Base-by-base conservation (phyloP, 495 filamentous ascomycete genomes). In the Aspergillus steynii region DNA sequence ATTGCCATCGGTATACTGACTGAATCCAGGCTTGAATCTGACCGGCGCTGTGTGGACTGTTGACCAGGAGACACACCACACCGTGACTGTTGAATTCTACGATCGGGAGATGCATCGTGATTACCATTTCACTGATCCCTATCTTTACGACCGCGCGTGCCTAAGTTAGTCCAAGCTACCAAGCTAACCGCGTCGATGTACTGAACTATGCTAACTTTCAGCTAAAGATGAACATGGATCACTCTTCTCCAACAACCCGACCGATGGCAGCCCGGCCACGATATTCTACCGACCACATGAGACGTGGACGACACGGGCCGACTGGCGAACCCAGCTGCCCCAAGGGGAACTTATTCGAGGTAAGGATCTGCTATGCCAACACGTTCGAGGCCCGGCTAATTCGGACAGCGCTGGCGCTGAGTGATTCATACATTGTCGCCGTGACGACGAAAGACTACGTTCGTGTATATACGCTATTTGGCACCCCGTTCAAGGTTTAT, bases 221-320 rank as follows among this genome's bases (percentile, higher is more conserved):
- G 4, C 25, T 7, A n/a, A 54, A 84, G 82, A 92, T 69, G 92
- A 96, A 42, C 85, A 90, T 59, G 95, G 95, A 29, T 83, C 91
- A 0, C 81, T 97, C 1, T 97, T 98, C 71, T 90, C 93, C 1
- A 95, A 90, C 65, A 88, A 84, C 12, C 87, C 93, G 2, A 83
- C 80, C 14, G 84, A 85, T 48, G 82, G 83, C 12, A 81, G 82
- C 32, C 87, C 88, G 29, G 90, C 95, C 0, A 90, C 88, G 32
- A 86, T 99, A n/a, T 96, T 96, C 73, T 99, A 97, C 70, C 87
- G 95, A 10, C 96, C 95, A 0, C 95, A 99, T 68, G 96, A 98
- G 73, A 96, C 92, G 2, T 99, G 95, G 95, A 96, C 93, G 1
- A 82, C 90, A 5, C 80, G 96, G 60, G 87, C 84, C 29, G 96